phyloP scores from a whole-genome alignment of 78 protist species.

The Dictyostelium intermedium region DNA sequence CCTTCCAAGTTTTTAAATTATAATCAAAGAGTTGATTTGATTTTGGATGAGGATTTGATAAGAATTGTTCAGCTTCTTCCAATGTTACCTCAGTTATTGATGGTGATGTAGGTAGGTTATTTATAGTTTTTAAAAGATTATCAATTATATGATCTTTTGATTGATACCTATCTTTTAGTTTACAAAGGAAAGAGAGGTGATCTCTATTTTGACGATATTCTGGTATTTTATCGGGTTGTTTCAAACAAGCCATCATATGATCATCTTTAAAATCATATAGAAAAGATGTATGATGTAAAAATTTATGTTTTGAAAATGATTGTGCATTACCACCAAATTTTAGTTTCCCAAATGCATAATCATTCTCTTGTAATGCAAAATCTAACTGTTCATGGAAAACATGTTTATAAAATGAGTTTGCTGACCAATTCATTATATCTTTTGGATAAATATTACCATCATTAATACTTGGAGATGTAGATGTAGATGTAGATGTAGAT shows the following conservation, averaged over 20 bases:
- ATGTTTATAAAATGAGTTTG: neutral
- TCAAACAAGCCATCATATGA: neutral
- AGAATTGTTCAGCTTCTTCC: neutral
- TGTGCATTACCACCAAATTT: slow-evolving; percentile 79
- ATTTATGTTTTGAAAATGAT: slow-evolving; percentile 13
- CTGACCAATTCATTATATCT: slow-evolving; percentile 72
- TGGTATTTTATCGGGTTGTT: slow-evolving; percentile 66
- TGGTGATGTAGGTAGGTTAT: neutral
- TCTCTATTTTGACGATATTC: slow-evolving; percentile 40
- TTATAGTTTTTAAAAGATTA: neutral
- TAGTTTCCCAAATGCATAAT: slow-evolving; percentile 37
- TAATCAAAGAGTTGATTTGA: neutral
- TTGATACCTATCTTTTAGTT: slow-evolving; percentile 23
- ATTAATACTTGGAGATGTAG: neutral
- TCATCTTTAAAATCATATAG: slow-evolving; percentile 30
- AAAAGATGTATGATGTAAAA: slow-evolving; percentile 64
- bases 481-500: neutral
- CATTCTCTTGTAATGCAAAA: slow-evolving; percentile 42
- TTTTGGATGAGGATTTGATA: neutral
- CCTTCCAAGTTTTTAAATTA: neutral
- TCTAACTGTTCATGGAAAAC: slow-evolving; percentile 4
- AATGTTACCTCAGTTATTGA: neutral
- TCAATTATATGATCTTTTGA: neutral
- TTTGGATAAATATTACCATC: slow-evolving; percentile 6
- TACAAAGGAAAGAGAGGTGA: slow-evolving; percentile 28